phyloP scores from a whole-genome alignment of 164 flowering plant species.

The Litsea cubeba region DNA sequence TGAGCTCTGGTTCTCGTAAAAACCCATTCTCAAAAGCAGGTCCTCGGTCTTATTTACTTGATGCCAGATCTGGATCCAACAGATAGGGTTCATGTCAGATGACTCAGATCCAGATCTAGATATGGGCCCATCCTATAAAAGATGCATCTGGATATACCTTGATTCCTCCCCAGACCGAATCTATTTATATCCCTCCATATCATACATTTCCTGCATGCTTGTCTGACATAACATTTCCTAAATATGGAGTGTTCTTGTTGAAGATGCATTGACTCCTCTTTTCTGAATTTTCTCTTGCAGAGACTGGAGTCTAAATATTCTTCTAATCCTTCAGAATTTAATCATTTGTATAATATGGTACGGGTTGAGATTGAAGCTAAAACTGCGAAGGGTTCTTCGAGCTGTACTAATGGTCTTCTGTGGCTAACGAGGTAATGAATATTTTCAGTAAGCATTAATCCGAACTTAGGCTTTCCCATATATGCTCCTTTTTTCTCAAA shows the following conservation, averaged over 20 bases:
- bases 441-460: background rate
- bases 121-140: too few species aligned
- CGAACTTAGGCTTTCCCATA: background rate
- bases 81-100: too few species aligned
- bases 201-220: background rate
- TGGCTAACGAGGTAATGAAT: constrained; percentile 88
- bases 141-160: too few species aligned
- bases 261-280: background rate
- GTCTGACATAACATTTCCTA: background rate
- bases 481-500: background rate
- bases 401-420: constrained; percentile 94
- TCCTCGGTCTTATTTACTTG: too few species aligned
- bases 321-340: constrained; percentile 53
- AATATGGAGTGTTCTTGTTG: background rate
- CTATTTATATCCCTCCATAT: background rate
- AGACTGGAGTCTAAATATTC: constrained; percentile 77
- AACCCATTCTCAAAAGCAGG: too few species aligned
- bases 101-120: too few species aligned
- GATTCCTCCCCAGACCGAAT: too few species aligned
- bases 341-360: constrained; percentile 60
- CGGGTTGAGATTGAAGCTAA: constrained; percentile 67
- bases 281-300: constrained; percentile 32
- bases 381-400: constrained; percentile 79
- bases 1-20: too few species aligned
- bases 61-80: too few species aligned